Evolutionary conservation across 2,329 filamentous ascomycete species (phyloP).

Genomic region (Epichloe sp.): DNA sequence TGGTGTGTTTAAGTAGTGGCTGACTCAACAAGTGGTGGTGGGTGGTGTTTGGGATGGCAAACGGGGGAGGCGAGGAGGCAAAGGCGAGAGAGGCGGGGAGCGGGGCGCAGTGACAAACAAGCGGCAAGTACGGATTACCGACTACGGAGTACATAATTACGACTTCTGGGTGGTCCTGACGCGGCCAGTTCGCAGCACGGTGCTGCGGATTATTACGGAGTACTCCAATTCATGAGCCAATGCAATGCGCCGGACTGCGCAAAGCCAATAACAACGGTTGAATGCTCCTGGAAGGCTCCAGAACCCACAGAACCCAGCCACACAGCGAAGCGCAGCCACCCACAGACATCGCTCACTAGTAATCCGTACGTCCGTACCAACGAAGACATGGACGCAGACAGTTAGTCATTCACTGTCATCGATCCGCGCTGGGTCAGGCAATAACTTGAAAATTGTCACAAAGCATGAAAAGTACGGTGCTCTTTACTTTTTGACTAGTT

Average conservation of each 20-base stretch:
- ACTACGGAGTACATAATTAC: slow-evolving; percentile 5
- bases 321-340: too few species aligned
- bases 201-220: too few species aligned
- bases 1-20: slow-evolving; percentile 20
- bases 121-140: slow-evolving; percentile 5
- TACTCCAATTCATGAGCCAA: slow-evolving; percentile 13
- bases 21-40: not conserved
- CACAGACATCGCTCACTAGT: too few species aligned
- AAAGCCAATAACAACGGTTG: slow-evolving; percentile 7
- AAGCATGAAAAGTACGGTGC: too few species aligned
- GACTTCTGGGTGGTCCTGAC: slow-evolving; percentile 2
- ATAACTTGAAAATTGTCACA: too few species aligned
- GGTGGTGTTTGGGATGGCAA: slow-evolving; percentile 5
- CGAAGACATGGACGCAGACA: too few species aligned
- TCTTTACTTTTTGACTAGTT: too few species aligned
- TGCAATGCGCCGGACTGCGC: not conserved
- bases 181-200: too few species aligned
- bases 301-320: slow-evolving; percentile 16
- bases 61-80: slow-evolving; percentile 10
- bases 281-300: slow-evolving; percentile 21
- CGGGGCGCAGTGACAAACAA: slow-evolving; percentile 17
- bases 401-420: too few species aligned
- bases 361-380: too few species aligned
- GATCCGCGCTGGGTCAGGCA: too few species aligned
- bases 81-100: slow-evolving; percentile 5